Base-by-base conservation (phyloP, 2,329 filamentous ascomycete genomes). In the Penicillium expansum region DNA sequence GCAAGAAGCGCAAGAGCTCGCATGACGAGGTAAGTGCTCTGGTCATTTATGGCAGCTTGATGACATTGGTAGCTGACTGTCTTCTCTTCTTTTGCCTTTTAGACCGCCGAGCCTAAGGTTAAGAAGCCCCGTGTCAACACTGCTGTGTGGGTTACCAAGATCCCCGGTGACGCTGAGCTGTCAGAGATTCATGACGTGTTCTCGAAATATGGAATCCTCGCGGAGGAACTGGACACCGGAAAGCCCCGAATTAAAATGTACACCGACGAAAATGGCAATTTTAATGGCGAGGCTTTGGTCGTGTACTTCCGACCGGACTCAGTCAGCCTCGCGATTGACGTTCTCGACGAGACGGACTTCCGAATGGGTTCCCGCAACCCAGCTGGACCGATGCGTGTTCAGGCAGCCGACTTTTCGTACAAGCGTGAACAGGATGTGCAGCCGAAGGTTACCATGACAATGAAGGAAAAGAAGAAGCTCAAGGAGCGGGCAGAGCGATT, bases 281-380 rank as follows among this genome's bases (percentile, higher is more conserved):
- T 96, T 81, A 97, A 97, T 71, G 94, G 94, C 59, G 92, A 97
- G 71, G 92, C 91, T 2, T 82, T 99, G 32, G 81, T 99, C 53
- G 90, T 97, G 35, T 99, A 95, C 77, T 97, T 96, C 82, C 91
- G 94, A 66, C 89, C 92, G 0, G 92, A 96, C 70, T 95, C 90
- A n/a, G 93, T 99, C 57, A 80, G 89, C 41, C 88, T 79, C 50
- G 76, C 81, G 1, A 75, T 85, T 13, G 80, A 83, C 51, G 78
- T 80, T 65, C 77, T 86, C 16, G 78, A 80, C 43, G 76, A 79
- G 52, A 77, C 82, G 5, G 86, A 92, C 64, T 94, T 97, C 68
- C 83, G 93, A 56, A 80, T 89, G 58, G 74, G 88, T 67, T 64
- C 80, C 71, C 77, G 77, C 53, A 76, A 69, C 38, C 76, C 72